phyloP scores from a whole-genome alignment of 768 basidiomycete species.

The Cubamyces sp. region DNA sequence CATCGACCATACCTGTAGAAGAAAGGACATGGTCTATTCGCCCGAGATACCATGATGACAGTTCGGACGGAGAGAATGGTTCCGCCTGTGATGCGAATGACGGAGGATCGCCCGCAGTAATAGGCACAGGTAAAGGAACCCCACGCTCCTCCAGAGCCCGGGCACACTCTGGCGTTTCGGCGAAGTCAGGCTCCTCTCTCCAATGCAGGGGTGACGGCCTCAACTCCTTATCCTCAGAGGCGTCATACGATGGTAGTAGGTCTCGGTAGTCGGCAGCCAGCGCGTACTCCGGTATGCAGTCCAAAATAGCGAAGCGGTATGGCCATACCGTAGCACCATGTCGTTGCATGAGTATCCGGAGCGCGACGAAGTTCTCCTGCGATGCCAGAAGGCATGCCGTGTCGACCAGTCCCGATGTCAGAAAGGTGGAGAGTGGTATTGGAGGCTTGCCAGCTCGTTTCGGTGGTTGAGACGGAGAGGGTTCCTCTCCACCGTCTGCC shows the following conservation, averaged over 20 bases:
- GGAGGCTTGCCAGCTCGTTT: conserved; percentile 38
- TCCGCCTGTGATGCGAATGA: conserved; percentile 20
- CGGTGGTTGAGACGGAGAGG: conserved; percentile 23
- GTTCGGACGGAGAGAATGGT: conserved; percentile 50
- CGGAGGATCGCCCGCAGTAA: background rate
- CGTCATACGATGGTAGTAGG: conserved; percentile 67
- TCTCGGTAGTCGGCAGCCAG: conserved; percentile 63
- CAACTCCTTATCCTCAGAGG: conserved; percentile 48
- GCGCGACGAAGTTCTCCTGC: conserved; percentile 56
- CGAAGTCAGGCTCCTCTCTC: conserved; percentile 62
- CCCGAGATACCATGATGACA: conserved; percentile 75
- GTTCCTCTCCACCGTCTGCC: conserved; percentile 53
- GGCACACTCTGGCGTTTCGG: conserved; percentile 52
- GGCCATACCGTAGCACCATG: conserved; percentile 68
- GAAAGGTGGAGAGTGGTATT: conserved; percentile 65
- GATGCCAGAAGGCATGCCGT: conserved; percentile 72
- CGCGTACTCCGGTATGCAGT: conserved; percentile 74
- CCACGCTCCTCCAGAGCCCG: conserved; percentile 42
- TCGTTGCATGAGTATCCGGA: conserved; percentile 59
- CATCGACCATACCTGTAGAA: conserved; percentile 74
- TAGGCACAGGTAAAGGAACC: conserved; percentile 9
- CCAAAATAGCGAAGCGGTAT: conserved; percentile 68
- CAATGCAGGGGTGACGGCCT: conserved; percentile 41
- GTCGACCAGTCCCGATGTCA: conserved; percentile 58
- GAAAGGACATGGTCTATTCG: conserved; percentile 66